phyloP scores from a whole-genome alignment of 257 asterid genomes.

The Lycium ferocissimum region DNA sequence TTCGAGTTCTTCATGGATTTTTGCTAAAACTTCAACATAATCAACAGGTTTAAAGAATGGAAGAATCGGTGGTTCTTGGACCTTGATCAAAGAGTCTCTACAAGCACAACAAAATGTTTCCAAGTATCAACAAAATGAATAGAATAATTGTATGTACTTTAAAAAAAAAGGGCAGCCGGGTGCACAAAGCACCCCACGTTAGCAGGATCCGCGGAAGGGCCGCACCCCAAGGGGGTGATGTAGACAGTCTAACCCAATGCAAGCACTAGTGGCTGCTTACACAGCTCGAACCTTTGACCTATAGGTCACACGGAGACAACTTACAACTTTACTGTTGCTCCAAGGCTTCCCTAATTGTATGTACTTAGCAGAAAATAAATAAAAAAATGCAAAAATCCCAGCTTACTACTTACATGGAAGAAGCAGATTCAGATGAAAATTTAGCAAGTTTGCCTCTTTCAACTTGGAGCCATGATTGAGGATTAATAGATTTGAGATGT shows the following conservation, averaged over 20 bases:
- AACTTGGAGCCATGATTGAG: slow-evolving; percentile 99
- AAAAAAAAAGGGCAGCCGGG: no score
- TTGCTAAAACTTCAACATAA: slow-evolving; percentile 90
- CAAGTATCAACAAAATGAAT: slow-evolving; percentile 23
- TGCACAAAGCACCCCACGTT: no score
- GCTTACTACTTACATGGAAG: slow-evolving; percentile 75
- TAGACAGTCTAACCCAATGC: no score
- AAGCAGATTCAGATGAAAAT: slow-evolving; percentile 64
- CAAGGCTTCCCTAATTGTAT: no score
- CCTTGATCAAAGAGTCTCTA: slow-evolving; percentile 94
- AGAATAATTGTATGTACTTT: not conserved
- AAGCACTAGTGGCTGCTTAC: no score
- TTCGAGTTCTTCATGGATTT: slow-evolving; percentile 95
- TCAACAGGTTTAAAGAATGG: slow-evolving; percentile 90
- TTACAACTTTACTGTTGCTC: no score
- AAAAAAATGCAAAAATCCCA: slow-evolving; percentile 1
- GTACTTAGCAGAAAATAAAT: slow-evolving; percentile 15
- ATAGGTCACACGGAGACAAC: no score
- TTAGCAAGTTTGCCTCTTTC: slow-evolving; percentile 94
- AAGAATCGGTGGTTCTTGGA: slow-evolving; percentile 85
- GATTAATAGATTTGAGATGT: slow-evolving; percentile 69
- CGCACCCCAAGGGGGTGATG: no score
- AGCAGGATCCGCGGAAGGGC: no score
- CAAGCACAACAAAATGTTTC: slow-evolving; percentile 41
- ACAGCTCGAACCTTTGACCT: no score